Evolutionary conservation across 148 eudicot species (phyloP), one percentile per base, ranked within the genome.

Genomic region (Diospyros kaki): DNA sequence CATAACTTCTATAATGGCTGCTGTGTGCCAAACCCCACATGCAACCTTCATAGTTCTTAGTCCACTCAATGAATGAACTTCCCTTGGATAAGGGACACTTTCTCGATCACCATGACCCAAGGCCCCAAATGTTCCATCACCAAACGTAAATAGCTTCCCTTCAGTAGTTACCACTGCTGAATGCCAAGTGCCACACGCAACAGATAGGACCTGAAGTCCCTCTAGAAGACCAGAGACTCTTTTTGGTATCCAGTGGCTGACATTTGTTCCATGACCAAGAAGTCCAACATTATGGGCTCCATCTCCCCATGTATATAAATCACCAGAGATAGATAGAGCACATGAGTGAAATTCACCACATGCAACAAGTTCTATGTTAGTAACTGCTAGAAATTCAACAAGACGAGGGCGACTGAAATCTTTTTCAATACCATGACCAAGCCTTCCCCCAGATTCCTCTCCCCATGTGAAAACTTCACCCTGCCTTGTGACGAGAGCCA

Each of bases 401-500:
- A 93, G 88, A 7, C 67, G 87, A 66, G 98, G 96, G 8, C 75
- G 84, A 68, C 82, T 76, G 14, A 91, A 77, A 72, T 93, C 87
- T 52, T 76, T 80, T 50, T 86, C 96, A 11, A 83, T 75, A 62
- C 98, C 94, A 83, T 93, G 98, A 58, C 98, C 98, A 58, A 93
- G 91, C 77, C 98, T 87, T 6, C 98, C 98, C 3, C 98, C 94
- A 7, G 81, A 86, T 71, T 91, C 98, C 81, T 91, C 97, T 11
- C 98, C 98, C 97, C 98, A 94, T 4, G 90, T 89, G 84, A 91
- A 94, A 66, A 91, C 89, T 78, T 94, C 97, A 14, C 97, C 97
- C 75, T 94, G 98, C 77, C 88, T 84, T 4, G 98, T 91, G 18
- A 91, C 97, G 9, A 94, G 93, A 42, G 88, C 88, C 68, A 88